phyloP scores from a whole-genome alignment of 805 yeast species.

The Suhomyces tanzawaensis region DNA sequence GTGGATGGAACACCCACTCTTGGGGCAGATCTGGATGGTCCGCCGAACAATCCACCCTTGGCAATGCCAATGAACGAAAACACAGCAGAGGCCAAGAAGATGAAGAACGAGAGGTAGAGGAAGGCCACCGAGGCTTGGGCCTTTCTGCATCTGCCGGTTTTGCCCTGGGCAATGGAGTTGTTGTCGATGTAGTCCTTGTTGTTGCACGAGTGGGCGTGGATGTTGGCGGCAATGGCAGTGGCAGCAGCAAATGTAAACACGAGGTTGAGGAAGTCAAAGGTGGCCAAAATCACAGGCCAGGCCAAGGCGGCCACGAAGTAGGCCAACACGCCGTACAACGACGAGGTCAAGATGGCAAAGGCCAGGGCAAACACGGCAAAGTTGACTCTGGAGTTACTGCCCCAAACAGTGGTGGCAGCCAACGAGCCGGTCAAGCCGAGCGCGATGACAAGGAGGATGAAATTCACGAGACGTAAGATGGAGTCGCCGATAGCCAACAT shows the following conservation, averaged over 20 bases:
- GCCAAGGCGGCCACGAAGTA: conserved; percentile 76
- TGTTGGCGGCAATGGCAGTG: conserved; percentile 88
- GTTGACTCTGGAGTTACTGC: conserved; percentile 77
- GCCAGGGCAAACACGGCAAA: conserved; percentile 85
- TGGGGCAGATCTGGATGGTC: conserved; percentile 45
- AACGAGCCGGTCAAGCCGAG: conserved; percentile 91
- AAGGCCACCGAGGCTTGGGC: conserved; percentile 84
- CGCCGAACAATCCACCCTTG: conserved; percentile 47
- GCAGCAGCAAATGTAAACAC: conserved; percentile 95
- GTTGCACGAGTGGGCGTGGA: conserved; percentile 81
- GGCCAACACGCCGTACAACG: conserved; percentile 76
- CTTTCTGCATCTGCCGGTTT: conserved; percentile 85
- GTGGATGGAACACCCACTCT: conserved; percentile 88
- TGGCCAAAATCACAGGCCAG: conserved; percentile 77
- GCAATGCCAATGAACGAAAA: conserved; percentile 57
- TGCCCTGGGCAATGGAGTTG: conserved; percentile 75
- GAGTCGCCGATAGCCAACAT: conserved; percentile 75
- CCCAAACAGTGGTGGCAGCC: conserved; percentile 56
- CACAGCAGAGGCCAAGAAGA: conserved; percentile 64
- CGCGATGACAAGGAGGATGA: conserved; percentile 70
- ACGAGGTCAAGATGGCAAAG: conserved; percentile 77
- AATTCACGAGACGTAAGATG: conserved; percentile 70
- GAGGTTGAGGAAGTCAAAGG: conserved; percentile 81
- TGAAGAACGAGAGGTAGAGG: conserved; percentile 78
- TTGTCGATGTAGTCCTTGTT: conserved; percentile 60